phyloP scores from a whole-genome alignment of 257 asterid genomes.

The Primulina eburnea region DNA sequence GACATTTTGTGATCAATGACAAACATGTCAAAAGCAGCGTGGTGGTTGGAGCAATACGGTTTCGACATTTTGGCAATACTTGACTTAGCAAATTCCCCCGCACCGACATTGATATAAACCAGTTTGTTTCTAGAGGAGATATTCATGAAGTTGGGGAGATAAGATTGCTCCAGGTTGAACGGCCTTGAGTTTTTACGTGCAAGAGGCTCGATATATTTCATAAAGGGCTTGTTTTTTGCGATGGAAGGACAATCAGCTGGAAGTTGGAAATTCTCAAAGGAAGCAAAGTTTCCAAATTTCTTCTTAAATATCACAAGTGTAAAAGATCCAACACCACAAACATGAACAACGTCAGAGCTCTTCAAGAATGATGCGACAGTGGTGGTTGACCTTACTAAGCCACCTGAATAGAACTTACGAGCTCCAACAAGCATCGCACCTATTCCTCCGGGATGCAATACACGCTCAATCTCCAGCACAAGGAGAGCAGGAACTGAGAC shows the following conservation, averaged over 20 bases:
- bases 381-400: constrained; percentile 41
- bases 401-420: constrained; percentile 40
- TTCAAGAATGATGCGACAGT: constrained; percentile 46
- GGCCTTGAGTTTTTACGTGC: constrained; percentile 5
- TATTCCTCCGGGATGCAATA: constrained; percentile 68
- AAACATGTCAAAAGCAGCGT: constrained; percentile 44
- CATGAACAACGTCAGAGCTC: constrained; percentile 56
- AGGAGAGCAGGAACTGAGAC: constrained; percentile 70
- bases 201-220: constrained; percentile 68
- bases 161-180: constrained; percentile 29
- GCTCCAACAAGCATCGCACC: constrained; percentile 70
- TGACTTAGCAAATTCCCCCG: constrained; percentile 53
- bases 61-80: constrained; percentile 39
- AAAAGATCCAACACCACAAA: constrained; percentile 48
- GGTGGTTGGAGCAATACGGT: constrained; percentile 46
- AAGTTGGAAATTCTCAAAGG: constrained; percentile 48
- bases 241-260: constrained; percentile 68
- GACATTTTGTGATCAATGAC: constrained; percentile 70
- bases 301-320: constrained; percentile 63
- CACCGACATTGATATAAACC: constrained; percentile 70
- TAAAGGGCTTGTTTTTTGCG: constrained; percentile 47
- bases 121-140: constrained; percentile 71
- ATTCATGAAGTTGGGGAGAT: constrained; percentile 62
- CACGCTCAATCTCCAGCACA: constrained; percentile 81
- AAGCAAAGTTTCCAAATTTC: constrained; percentile 35